These are phyloP conservation scores for Aplosporella prunicola DNA, from an alignment of 2,329 filamentous ascomycete genomes.

Conservation along the genomic window DNA sequence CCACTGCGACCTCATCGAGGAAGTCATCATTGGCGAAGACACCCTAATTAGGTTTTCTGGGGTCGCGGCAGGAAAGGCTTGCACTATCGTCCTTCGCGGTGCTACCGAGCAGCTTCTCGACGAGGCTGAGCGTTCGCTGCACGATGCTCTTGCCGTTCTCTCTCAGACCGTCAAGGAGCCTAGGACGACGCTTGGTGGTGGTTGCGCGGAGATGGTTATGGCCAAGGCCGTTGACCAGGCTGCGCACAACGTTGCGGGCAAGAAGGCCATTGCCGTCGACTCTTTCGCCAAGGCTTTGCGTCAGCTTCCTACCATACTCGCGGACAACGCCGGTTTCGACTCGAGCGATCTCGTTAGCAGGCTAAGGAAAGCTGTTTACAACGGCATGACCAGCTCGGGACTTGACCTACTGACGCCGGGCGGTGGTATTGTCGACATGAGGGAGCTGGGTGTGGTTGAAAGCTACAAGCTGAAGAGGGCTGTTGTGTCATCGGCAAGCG, in stretches of 20 bases:
- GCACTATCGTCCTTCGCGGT: slow-evolving; percentile 91
- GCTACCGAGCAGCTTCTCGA: slow-evolving; percentile 95
- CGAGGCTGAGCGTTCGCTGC: slow-evolving; percentile 89
- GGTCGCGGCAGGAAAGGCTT: slow-evolving; percentile 85
- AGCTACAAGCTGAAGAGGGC: slow-evolving; percentile 98
- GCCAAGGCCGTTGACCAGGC: slow-evolving; percentile 92
- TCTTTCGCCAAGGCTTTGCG: slow-evolving; percentile 81
- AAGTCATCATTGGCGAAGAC: slow-evolving; percentile 97
- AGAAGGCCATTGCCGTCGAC: slow-evolving; percentile 89
- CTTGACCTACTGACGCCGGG: slow-evolving; percentile 82
- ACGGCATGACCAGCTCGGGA: slow-evolving; percentile 85
- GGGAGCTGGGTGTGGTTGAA: slow-evolving; percentile 88
- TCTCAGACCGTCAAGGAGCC: slow-evolving; percentile 96
- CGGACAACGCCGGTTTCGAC: slow-evolving; percentile 94
- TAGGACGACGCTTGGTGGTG: slow-evolving; percentile 85
- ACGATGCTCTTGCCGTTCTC: slow-evolving; percentile 90
- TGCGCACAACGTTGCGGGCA: slow-evolving; percentile 88
- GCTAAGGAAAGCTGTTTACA: slow-evolving; percentile 87
- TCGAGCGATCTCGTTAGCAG: slow-evolving; percentile 88
- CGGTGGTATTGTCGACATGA: slow-evolving; percentile 91
- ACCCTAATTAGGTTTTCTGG: slow-evolving; percentile 96
- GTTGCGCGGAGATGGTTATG: slow-evolving; percentile 98
- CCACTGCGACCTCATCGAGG: slow-evolving; percentile 90
- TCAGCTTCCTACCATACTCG: slow-evolving; percentile 91
- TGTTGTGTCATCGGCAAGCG: slow-evolving; percentile 92